phyloP scores from a whole-genome alignment of 108 stramenopile species.

The Nannochloropsis gaditana region DNA sequence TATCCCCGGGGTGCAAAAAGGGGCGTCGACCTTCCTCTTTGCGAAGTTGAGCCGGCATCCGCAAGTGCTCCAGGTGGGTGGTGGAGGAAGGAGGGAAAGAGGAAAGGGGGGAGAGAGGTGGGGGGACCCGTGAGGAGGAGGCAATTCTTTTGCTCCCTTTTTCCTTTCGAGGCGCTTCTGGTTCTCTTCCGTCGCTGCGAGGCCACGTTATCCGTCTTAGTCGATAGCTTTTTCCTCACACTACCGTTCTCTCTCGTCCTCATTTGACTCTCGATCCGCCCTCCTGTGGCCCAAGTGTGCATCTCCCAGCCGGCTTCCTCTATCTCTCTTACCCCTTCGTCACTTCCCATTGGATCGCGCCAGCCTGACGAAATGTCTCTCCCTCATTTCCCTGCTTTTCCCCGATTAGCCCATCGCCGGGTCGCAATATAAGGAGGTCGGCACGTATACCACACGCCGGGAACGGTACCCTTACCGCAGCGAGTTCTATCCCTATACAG shows the following conservation, averaged over 20 bases:
- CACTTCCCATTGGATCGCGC: not conserved
- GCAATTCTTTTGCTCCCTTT: not conserved
- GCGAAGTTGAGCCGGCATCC: constrained; percentile 37
- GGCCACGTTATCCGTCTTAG: not conserved
- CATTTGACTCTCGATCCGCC: no score
- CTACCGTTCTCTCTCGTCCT: no score
- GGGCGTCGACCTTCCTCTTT: constrained; percentile 45
- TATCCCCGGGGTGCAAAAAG: constrained; percentile 44
- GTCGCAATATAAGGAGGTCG: not conserved
- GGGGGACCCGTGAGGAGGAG: not conserved
- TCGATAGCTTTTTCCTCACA: no score
- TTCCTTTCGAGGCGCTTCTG: not conserved
- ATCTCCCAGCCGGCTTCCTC: no score
- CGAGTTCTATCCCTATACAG: not conserved
- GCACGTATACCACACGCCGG: not conserved
- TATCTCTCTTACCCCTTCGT: no score
- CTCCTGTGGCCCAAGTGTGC: no score
- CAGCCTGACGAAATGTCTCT: not conserved
- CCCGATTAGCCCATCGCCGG: not conserved
- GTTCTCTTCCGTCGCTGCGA: not conserved
- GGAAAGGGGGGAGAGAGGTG: not conserved
- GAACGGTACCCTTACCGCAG: not conserved
- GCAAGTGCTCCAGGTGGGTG: constrained; percentile 26
- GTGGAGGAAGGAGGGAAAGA: not conserved
- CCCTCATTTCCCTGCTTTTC: not conserved